Evolutionary conservation across 1,139 yeast genomes (phyloP).

Genomic region (Hansenula sp.): DNA sequence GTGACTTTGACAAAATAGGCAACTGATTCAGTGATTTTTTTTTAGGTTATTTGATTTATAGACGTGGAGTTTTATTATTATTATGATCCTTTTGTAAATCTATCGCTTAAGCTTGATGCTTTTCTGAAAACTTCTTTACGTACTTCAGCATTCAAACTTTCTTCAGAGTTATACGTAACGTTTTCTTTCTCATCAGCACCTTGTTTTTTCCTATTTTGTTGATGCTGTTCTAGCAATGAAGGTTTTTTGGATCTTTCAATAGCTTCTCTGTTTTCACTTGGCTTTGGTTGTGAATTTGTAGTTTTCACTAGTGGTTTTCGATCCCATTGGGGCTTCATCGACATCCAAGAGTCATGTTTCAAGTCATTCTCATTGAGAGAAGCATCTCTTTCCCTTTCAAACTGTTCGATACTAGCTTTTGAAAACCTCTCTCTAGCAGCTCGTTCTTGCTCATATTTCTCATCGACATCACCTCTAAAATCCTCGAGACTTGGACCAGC

Average conservation of each 20-base stretch:
- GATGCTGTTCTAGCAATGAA: background rate
- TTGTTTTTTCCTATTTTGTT: background rate
- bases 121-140: constrained; percentile 3
- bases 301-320: background rate
- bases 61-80: background rate
- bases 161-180: background rate
- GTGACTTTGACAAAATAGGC: constrained; percentile 34
- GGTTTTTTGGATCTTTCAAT: background rate
- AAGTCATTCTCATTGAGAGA: background rate
- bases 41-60: background rate
- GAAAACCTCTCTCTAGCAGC: background rate
- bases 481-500: background rate
- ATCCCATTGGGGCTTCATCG: constrained; percentile 1
- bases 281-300: background rate
- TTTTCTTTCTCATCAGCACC: background rate
- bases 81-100: background rate
- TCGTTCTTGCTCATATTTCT: background rate
- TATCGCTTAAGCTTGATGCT: constrained; percentile 1
- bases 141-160: constrained; percentile 1
- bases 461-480: background rate
- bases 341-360: constrained; percentile 1
- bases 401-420: background rate
- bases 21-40: constrained; percentile 1
- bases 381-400: background rate
- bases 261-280: background rate